Evolutionary conservation across 2,329 filamentous ascomycete genomes (phyloP).

Genomic region (Fusarium haematococcum): DNA sequence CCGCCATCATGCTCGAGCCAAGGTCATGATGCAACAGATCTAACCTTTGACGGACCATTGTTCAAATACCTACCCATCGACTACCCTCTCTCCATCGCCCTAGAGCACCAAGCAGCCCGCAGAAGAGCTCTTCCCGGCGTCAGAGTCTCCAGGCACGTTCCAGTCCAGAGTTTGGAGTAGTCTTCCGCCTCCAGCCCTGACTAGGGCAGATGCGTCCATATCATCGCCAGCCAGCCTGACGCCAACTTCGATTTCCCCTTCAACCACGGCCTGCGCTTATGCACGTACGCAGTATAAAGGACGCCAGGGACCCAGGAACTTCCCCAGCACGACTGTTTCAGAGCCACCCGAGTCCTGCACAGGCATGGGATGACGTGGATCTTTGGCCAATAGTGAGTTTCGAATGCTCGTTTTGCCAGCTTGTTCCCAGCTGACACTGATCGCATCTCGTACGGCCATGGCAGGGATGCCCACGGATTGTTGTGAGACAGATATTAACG

Average conservation of each 20-base stretch:
- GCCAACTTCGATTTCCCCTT: background rate
- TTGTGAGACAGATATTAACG: background rate
- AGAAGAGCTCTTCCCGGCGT: background rate
- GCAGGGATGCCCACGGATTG: background rate
- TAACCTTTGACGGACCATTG: background rate
- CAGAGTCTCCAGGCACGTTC: conserved; percentile 15
- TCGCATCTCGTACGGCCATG: conserved; percentile 2
- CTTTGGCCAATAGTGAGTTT: conserved; percentile 28
- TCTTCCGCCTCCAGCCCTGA: background rate
- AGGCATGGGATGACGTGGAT: conserved; percentile 23
- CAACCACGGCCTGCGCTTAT: background rate
- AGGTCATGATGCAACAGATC: background rate
- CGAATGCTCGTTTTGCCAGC: conserved; percentile 32
- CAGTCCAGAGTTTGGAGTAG: conserved; percentile 10
- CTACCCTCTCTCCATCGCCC: conserved; percentile 1
- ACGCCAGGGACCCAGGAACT: background rate
- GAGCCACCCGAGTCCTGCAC: conserved; percentile 27
- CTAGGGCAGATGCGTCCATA: conserved; percentile 5
- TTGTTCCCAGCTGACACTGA: conserved; percentile 13
- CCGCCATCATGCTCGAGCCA: background rate
- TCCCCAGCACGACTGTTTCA: conserved; percentile 31
- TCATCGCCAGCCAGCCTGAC: background rate
- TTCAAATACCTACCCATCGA: background rate
- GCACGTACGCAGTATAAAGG: background rate
- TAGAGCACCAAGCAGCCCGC: background rate